These are phyloP conservation scores for Prinsepia uniflora DNA, from an alignment of 306 rosid genomes.

Conservation along the genomic window DNA sequence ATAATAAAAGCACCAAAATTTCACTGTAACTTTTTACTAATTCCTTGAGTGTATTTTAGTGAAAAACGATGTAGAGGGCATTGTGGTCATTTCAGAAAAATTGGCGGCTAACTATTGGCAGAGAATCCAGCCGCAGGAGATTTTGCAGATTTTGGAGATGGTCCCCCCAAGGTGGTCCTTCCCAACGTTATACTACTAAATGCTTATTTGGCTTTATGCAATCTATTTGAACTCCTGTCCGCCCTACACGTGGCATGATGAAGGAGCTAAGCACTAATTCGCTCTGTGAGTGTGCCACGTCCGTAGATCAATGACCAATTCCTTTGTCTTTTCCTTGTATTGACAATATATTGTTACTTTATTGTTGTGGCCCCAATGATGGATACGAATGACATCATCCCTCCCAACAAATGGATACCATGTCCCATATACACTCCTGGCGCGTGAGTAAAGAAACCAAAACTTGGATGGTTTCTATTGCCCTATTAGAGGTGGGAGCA, in stretches of 20 bases:
- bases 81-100: not conserved
- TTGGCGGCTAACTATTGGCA: constrained; percentile 29
- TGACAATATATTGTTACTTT: constrained; percentile 3
- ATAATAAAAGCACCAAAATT: not conserved
- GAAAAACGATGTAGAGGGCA: constrained; percentile 24
- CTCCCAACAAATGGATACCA: not conserved
- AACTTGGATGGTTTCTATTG: too few relatives aligned
- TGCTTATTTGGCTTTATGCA: not conserved
- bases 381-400: constrained; percentile 12
- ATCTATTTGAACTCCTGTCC: not conserved
- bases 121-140: constrained; percentile 39
- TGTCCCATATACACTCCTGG: not conserved
- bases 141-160: constrained; percentile 23
- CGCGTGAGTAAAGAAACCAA: not conserved
- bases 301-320: not conserved
- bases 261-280: not conserved
- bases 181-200: not conserved
- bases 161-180: constrained; percentile 23
- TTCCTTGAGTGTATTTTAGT: not conserved
- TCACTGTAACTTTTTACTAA: not conserved
- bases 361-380: not conserved
- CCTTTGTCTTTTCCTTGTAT: constrained; percentile 8
- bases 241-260: constrained; percentile 23
- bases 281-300: constrained; percentile 4
- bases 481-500: too few relatives aligned